Base-by-base conservation (phyloP, 2,329 filamentous ascomycete species). In the Colletotrichum paranaense region DNA sequence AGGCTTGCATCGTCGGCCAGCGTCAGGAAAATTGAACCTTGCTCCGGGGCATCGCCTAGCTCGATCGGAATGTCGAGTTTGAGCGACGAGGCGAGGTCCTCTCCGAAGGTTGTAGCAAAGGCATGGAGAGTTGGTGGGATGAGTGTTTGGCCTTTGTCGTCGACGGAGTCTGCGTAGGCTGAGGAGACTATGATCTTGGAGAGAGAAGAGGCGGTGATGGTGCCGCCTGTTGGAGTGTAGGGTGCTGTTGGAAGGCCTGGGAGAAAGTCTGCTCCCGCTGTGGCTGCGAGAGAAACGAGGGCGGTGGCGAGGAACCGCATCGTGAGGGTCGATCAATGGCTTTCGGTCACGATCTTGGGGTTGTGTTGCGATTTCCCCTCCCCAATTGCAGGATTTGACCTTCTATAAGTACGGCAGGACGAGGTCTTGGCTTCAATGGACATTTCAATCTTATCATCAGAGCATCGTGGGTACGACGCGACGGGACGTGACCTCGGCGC, bases 71-170 rank as follows among this genome's bases (percentile, higher is more conserved):
- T 62, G 14, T 82, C 73, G 14, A 84, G 66, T 9, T 74, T 78
- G 14, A 85, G 70, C 2, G 76, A 75, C 14, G 74, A 75, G 12
- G 72, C 57, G 12, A 85, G 67, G 62, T 86, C 83, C 0, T 77
- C 74, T 2, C 80, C 81, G 63, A 90, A 90, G 0, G 84, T 86
- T 2, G 76, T 73, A 0, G 86, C 86, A 68, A 90, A 90, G 3
- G 85, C 81, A 9, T 75, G 76, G 2, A 89, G 78, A 0, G 83
- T 87, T 1, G 87, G 88, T 2, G 88, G 88, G 24, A 89, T 89
- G 19, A 88, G 77, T 0, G 87, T 89, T 73, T 85, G 81, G 26
- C 88, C 88, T 9, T 79, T 67, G 1, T 81, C 78, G 75, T 91
- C 85, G 5, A 83, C 82, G 1, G 78, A 72, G 6, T 84, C 75